Conservation (phyloP, 345 rosid genomes). For the Odontarrhena argentea region DNA sequence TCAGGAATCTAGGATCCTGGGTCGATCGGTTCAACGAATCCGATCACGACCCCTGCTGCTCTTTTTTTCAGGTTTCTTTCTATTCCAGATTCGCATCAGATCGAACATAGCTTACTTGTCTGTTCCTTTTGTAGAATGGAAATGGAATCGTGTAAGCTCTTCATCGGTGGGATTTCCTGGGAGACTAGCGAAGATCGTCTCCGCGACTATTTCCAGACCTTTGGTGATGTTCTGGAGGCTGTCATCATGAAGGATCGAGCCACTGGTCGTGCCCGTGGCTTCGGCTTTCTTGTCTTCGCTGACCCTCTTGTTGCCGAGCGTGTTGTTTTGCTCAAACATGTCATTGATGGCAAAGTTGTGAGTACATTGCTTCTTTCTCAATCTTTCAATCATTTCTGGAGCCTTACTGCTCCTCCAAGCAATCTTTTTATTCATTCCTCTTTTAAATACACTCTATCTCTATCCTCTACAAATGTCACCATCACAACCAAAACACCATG, state of each 20-base stretch:
- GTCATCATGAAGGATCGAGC: slow-evolving; percentile 95
- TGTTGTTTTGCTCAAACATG: slow-evolving; percentile 72
- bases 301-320: slow-evolving; percentile 80
- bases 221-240: slow-evolving; percentile 82
- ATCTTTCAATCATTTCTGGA: too few relatives aligned
- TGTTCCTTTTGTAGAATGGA: slow-evolving; percentile 51
- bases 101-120: slow-evolving; percentile 13
- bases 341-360: slow-evolving; percentile 86
- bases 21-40: slow-evolving; percentile 57
- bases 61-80: slow-evolving; percentile 43
- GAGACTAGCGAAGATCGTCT: slow-evolving; percentile 90
- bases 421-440: slow-evolving; percentile 32
- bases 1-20: slow-evolving; percentile 55
- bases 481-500: too few relatives aligned
- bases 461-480: background rate
- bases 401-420: slow-evolving; percentile 28
- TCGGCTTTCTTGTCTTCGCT: slow-evolving; percentile 85
- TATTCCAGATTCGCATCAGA: slow-evolving; percentile 22
- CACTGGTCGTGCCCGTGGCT: slow-evolving; percentile 95
- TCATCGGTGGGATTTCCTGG: slow-evolving; percentile 96
- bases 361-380: slow-evolving; percentile 26
- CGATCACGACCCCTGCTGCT: slow-evolving; percentile 48
- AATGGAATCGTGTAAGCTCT: slow-evolving; percentile 86
- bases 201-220: slow-evolving; percentile 73
- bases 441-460: slow-evolving; percentile 16